These are phyloP conservation scores for Kingdonia uniflora DNA, from an alignment of 164 flowering plant species.

Conservation along the genomic window DNA sequence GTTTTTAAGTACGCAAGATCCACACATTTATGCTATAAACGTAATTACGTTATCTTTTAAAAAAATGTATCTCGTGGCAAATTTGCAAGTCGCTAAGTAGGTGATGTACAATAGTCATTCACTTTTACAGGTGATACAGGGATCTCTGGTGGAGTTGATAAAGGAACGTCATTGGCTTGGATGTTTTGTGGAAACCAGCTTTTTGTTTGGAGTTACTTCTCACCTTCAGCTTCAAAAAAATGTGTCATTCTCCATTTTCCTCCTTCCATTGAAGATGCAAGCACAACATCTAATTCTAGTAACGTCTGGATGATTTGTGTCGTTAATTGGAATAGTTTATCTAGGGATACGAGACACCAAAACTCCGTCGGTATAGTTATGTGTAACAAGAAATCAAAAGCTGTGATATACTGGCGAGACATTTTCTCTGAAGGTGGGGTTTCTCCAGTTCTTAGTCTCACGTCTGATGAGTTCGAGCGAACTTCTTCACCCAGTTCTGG, in stretches of 20 bases:
- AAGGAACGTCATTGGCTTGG: conserved; percentile 67
- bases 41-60: no score
- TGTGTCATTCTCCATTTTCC: conserved; percentile 61
- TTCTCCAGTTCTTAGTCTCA: conserved; percentile 24
- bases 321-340: conserved; percentile 42
- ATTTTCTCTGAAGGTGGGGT: conserved; percentile 28
- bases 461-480: conserved; percentile 30
- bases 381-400: conserved; percentile 42
- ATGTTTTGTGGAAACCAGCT: conserved; percentile 51
- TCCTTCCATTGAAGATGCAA: conserved; percentile 21
- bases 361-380: conserved; percentile 52
- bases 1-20: no score
- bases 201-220: conserved; percentile 70
- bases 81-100: no score
- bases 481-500: conserved; percentile 20
- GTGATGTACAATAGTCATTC: no score
- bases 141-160: conserved; percentile 82
- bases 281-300: conserved; percentile 16
- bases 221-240: conserved; percentile 42
- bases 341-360: conserved; percentile 16
- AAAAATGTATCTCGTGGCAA: no score
- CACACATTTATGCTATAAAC: no score
- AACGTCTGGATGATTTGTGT: conserved; percentile 50
- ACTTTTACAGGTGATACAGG: conserved; percentile 35
- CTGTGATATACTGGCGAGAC: conserved; percentile 69